These are phyloP conservation scores for Dioszegia hungarica DNA, from an alignment of 768 basidiomycete species.

Conservation along the genomic window DNA sequence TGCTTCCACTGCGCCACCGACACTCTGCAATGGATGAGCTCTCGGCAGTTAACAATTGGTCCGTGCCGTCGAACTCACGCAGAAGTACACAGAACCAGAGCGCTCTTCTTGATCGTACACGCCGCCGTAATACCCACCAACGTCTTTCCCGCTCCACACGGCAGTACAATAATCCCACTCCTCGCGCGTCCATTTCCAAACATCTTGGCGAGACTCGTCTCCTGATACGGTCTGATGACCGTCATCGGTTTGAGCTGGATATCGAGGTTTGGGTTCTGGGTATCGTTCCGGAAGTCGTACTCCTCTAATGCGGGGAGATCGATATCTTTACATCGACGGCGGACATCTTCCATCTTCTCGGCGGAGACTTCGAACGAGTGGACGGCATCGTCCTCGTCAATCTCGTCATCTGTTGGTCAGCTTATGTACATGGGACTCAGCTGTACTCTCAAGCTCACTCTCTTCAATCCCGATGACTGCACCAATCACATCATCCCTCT, in stretches of 20 bases:
- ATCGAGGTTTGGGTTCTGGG: constrained; percentile 90
- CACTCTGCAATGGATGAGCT: constrained; percentile 37
- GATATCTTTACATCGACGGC: constrained; percentile 91
- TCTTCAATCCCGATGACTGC: constrained; percentile 92
- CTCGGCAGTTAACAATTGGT: neutral
- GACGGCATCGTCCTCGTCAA: constrained; percentile 95
- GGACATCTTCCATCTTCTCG: constrained; percentile 91
- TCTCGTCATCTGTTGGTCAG: constrained; percentile 65
- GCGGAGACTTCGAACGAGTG: constrained; percentile 96
- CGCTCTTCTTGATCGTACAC: constrained; percentile 98
- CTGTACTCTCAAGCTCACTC: constrained; percentile 54
- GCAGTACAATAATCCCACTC: constrained; percentile 95
- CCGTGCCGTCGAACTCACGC: constrained; percentile 61
- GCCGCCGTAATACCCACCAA: constrained; percentile 99
- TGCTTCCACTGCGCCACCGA: constrained; percentile 97
- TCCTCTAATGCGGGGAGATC: constrained; percentile 98
- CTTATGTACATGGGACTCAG: neutral
- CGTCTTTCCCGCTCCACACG: constrained; percentile 98
- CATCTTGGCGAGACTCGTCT: constrained; percentile 98
- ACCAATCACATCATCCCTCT: constrained; percentile 69
- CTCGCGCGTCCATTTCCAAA: constrained; percentile 98
- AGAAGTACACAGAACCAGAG: constrained; percentile 92
- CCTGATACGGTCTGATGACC: constrained; percentile 95
- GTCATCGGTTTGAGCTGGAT: constrained; percentile 98
- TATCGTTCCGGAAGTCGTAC: constrained; percentile 98